Evolutionary conservation across 1,284 basidiomycete genomes (phyloP).

Genomic region (Tilletia setariae): DNA sequence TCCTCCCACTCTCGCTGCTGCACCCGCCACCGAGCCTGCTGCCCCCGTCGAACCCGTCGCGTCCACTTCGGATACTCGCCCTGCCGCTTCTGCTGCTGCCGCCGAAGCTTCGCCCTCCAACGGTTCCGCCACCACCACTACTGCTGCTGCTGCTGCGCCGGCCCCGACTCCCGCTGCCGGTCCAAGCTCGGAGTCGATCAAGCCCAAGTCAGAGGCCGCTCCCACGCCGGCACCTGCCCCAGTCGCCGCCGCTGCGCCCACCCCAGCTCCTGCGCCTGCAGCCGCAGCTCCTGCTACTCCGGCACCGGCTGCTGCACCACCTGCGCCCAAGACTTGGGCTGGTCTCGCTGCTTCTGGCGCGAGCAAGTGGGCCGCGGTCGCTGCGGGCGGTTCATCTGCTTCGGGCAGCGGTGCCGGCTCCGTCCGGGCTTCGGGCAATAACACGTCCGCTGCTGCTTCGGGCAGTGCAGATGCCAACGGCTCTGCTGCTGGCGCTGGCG

Average conservation of each 20-base stretch:
- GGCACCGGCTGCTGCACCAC: conserved; percentile 47
- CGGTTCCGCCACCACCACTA: conserved; percentile 48
- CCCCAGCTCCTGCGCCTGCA: not conserved
- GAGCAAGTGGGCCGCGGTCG: conserved; percentile 45
- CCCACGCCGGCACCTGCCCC: conserved; percentile 56
- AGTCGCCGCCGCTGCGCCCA: conserved; percentile 26
- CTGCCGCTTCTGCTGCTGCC: conserved; percentile 27
- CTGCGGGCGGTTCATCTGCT: conserved; percentile 27
- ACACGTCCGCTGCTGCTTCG: conserved; percentile 13
- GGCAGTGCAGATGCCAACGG: conserved; percentile 28
- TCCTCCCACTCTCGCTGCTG: conserved; percentile 18
- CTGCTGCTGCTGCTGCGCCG: conserved; percentile 53
- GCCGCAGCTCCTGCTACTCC: conserved; percentile 20
- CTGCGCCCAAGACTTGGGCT: conserved; percentile 53
- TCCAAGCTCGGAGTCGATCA: conserved; percentile 2
- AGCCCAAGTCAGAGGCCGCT: conserved; percentile 33
- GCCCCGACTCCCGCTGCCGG: conserved; percentile 6
- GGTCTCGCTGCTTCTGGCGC: conserved; percentile 49
- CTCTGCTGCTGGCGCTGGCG: conserved; percentile 55
- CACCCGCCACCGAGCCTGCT: conserved; percentile 10
- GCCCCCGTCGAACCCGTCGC: conserved; percentile 21
- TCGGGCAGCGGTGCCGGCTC: conserved; percentile 55
- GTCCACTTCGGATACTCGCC: conserved; percentile 25
- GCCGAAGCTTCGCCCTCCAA: conserved; percentile 46
- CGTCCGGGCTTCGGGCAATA: conserved; percentile 44